Evolutionary conservation across 1,284 basidiomycete species (phyloP).

Genomic region (Trametes pubescens): DNA sequence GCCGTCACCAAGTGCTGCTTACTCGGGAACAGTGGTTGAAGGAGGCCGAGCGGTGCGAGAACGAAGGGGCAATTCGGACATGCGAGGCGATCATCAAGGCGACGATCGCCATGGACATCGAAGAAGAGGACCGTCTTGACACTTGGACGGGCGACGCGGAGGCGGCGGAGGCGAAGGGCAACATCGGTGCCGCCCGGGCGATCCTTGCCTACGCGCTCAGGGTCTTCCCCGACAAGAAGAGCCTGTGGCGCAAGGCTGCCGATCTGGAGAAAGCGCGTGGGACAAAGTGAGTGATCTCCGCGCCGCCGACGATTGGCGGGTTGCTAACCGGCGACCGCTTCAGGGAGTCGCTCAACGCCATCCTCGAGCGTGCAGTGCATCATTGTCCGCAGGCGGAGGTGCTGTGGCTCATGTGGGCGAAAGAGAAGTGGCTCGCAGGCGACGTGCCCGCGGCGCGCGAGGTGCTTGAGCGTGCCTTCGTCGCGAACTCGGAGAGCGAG

Average conservation of each 20-base stretch:
- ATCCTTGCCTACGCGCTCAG: constrained; percentile 91
- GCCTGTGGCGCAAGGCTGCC: constrained; percentile 90
- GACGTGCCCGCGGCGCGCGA: constrained; percentile 89
- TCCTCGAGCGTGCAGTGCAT: constrained; percentile 85
- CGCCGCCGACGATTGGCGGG: background rate
- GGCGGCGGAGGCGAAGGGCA: constrained; percentile 76
- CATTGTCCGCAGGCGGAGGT: constrained; percentile 95
- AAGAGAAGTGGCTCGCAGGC: constrained; percentile 91
- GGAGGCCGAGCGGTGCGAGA: constrained; percentile 93
- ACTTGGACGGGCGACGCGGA: constrained; percentile 96
- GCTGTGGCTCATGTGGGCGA: constrained; percentile 97
- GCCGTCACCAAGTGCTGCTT: constrained; percentile 87
- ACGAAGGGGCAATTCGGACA: constrained; percentile 85
- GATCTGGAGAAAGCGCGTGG: constrained; percentile 93
- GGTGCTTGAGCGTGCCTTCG: constrained; percentile 90
- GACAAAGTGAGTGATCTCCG: constrained; percentile 58
- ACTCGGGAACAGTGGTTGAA: constrained; percentile 96
- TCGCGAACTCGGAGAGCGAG: constrained; percentile 96
- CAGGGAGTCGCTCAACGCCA: constrained; percentile 83
- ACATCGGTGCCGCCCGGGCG: constrained; percentile 85
- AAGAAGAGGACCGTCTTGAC: constrained; percentile 90
- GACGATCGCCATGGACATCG: constrained; percentile 92
- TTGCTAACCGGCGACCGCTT: constrained; percentile 6
- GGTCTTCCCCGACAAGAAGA: constrained; percentile 87
- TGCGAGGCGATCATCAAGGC: constrained; percentile 97